Evolutionary conservation across 768 basidiomycete species (phyloP).

Genomic region (Lactarius pseudohatsudake): DNA sequence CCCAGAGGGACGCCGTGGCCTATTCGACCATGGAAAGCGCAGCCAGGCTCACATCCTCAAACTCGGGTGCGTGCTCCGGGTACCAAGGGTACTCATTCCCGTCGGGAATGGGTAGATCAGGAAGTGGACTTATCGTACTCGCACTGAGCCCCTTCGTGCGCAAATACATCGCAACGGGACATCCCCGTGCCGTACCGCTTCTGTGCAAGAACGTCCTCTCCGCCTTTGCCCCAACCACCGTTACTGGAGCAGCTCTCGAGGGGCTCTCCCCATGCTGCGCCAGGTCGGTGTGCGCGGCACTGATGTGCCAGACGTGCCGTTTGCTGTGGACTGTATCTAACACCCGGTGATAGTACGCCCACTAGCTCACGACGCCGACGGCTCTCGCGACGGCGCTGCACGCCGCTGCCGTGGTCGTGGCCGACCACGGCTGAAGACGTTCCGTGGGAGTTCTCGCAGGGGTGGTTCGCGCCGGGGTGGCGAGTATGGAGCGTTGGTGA

Average conservation of each 20-base stretch:
- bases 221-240: background rate
- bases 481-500: conserved; percentile 23
- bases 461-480: conserved; percentile 31
- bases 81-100: conserved; percentile 6
- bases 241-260: conserved; percentile 17
- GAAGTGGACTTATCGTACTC: background rate
- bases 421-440: conserved; percentile 33
- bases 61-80: conserved; percentile 54
- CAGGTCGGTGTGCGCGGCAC: too few relatives aligned
- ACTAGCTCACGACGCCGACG: too few relatives aligned
- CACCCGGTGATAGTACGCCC: background rate
- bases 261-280: conserved; percentile 3
- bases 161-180: background rate
- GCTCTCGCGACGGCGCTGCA: background rate
- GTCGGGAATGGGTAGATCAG: background rate
- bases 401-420: background rate
- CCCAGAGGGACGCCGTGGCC: too few relatives aligned
- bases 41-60: conserved; percentile 58
- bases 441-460: conserved; percentile 33
- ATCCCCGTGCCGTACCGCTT: conserved; percentile 26
- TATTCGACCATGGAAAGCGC: conserved; percentile 44
- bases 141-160: conserved; percentile 24
- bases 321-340: conserved; percentile 11
- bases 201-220: conserved; percentile 24
- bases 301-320: background rate